phyloP scores from a whole-genome alignment of 345 rosid genomes.

The Chamaenerion angustifolium region DNA sequence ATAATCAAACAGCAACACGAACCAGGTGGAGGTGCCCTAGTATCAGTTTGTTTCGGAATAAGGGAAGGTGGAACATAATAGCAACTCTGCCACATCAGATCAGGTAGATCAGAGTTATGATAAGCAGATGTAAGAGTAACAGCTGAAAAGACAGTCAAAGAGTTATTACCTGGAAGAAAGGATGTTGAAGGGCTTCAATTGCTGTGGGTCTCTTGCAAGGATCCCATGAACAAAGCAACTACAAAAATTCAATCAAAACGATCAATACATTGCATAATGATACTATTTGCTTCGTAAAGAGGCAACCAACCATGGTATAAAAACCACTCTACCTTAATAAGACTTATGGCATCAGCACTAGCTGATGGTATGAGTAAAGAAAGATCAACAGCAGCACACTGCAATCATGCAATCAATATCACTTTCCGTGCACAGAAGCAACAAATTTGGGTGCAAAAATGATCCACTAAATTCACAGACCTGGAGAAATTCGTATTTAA shows the following conservation, averaged over 20 bases:
- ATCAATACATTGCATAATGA: not conserved
- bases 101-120: not conserved
- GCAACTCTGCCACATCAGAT: conserved; percentile 39
- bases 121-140: no score
- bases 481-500: conserved; percentile 75
- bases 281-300: not conserved
- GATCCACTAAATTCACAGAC: conserved; percentile 12
- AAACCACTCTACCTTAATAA: conserved; percentile 33
- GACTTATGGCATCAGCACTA: conserved; percentile 49
- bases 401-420: conserved; percentile 4
- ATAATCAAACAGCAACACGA: not conserved
- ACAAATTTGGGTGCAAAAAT: no score
- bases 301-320: not conserved
- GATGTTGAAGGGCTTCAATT: conserved; percentile 81
- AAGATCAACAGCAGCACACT: conserved; percentile 44
- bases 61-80: conserved; percentile 82
- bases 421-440: no score
- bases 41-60: conserved; percentile 34
- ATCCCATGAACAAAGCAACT: conserved; percentile 95
- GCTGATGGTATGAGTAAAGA: conserved; percentile 54
- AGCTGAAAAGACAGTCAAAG: not conserved
- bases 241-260: not conserved
- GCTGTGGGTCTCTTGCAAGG: conserved; percentile 83
- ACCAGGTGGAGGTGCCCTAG: conserved; percentile 76
- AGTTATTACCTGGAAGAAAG: conserved; percentile 67